Conservation (phyloP, 2,329 filamentous ascomycete species). For the Stachybotrys chartarum region DNA sequence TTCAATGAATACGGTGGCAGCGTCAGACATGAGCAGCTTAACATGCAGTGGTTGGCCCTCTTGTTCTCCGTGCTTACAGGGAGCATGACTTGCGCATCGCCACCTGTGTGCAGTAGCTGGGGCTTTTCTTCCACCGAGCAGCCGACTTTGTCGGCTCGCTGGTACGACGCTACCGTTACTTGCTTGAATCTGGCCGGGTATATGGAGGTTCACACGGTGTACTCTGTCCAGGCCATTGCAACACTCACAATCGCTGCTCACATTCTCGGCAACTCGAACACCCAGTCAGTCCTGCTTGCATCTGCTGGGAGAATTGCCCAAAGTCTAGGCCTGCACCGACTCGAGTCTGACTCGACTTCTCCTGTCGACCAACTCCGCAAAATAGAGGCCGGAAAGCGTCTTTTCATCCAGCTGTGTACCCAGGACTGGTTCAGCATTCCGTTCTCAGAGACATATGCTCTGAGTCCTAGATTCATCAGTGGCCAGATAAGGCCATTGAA, state of each 20-base stretch:
- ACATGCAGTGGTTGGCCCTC: constrained; percentile 37
- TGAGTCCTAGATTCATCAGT: constrained; percentile 21
- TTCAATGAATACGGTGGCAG: constrained; percentile 24
- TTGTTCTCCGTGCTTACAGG: constrained; percentile 36
- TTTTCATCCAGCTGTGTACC: constrained; percentile 28
- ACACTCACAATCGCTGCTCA: constrained; percentile 42
- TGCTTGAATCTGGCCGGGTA: constrained; percentile 39
- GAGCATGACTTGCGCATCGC: constrained; percentile 31
- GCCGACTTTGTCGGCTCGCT: constrained; percentile 30
- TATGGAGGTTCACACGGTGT: constrained; percentile 24
- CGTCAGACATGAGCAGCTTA: constrained; percentile 15
- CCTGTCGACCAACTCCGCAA: constrained; percentile 4
- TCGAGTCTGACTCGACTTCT: constrained; percentile 14
- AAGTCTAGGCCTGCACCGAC: constrained; percentile 35
- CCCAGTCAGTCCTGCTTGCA: constrained; percentile 35
- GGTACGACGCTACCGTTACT: constrained; percentile 36
- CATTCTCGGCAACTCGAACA: constrained; percentile 38
- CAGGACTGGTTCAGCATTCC: constrained; percentile 29
- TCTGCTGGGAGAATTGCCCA: constrained; percentile 39
- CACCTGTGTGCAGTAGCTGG: constrained; percentile 27
- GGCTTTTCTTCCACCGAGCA: constrained; percentile 35
- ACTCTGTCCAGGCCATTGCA: constrained; percentile 37
- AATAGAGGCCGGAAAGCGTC: constrained; percentile 23
- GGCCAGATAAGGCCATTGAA: constrained; percentile 24
- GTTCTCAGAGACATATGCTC: constrained; percentile 28